Percentiles rank a stretch among this genome's conserved stretches.
phyloP scores from a whole-genome alignment of 1,284 basidiomycete species.

The Malassezia caprae region DNA sequence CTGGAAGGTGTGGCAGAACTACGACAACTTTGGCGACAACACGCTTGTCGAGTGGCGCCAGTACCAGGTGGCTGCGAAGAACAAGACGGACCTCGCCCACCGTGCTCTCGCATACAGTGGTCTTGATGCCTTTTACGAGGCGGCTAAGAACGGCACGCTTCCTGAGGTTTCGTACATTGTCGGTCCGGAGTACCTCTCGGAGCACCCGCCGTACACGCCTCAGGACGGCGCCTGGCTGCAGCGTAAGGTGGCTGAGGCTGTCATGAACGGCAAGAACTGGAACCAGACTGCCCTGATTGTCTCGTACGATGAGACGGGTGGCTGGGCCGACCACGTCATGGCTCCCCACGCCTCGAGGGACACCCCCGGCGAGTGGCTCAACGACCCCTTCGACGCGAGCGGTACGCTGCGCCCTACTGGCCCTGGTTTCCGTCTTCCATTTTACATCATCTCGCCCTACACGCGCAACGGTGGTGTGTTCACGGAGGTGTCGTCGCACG shows the following conservation, averaged over 20 bases:
- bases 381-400: conserved; percentile 23
- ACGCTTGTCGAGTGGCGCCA: conserved; percentile 17
- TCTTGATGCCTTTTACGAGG: conserved; percentile 25
- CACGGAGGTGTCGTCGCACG: conserved; percentile 29
- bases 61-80: conserved; percentile 19
- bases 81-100: conserved; percentile 12
- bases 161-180: conserved; percentile 35
- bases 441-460: conserved; percentile 31
- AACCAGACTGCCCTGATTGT: conserved; percentile 26
- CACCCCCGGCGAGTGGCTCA: conserved; percentile 28
- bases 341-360: conserved; percentile 13
- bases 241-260: conserved; percentile 30
- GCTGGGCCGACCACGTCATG: conserved; percentile 37
- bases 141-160: conserved; percentile 27
- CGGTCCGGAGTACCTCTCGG: conserved; percentile 30
- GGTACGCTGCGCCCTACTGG: conserved; percentile 23
- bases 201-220: conserved; percentile 31
- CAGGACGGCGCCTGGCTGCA: conserved; percentile 35
- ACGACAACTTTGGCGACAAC: conserved; percentile 31
- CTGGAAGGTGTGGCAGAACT: conserved; percentile 29
- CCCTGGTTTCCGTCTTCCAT: conserved; percentile 41
- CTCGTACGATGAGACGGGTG: conserved; percentile 40
- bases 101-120: conserved; percentile 17
- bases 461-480: conserved; percentile 32
- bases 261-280: conserved; percentile 26